Base-by-base conservation (phyloP, 2,329 filamentous ascomycete genomes). In the Calonectria naviculata region DNA sequence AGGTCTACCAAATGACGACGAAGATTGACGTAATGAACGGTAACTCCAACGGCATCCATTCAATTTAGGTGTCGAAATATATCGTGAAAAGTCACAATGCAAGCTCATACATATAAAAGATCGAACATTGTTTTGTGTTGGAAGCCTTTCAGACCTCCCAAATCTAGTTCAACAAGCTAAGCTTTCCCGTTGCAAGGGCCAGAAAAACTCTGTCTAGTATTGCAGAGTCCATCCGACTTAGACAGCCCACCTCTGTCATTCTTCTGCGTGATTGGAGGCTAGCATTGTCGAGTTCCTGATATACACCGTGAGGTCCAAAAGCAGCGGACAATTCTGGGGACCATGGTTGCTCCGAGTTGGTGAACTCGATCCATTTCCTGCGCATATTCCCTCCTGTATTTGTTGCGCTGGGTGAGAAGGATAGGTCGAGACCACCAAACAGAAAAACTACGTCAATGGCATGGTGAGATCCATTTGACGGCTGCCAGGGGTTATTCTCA, bases 401-500 rank as follows among this genome's bases (percentile, higher is more conserved):
- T 17, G 80, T 74, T 9, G 84, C 84, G 1, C 78, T 75, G 2
- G 78, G 76, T 21, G 82, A 83, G 41, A 82, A 82, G 0, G 80
- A 80, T 0, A 85, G 68, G 66, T 85, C 82, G 12, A 85, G 75
- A 0, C 83, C 82, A 0, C 81, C 84, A 63, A 87, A 87, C 0
- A 87, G 76, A 42, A 85, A 82, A 1, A 87, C 68, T 9, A 87
- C 75, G 71, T 87, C 86, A 13, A 87, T 83, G 0, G 83, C 85
- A 71, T 87, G 85, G 47, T 87, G 85, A 12, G 85, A 79, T 4
- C 86, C 81, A 36, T 82, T 84, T 0, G 85, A 87, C 1, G 82
- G 62, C 70, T 87, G 86, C 84, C 83, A 87, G 5, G 86, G 85
- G 61, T 87, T 87, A 0, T 80, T 68, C 69, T 87, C 83, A 68